These are phyloP conservation scores for Citrus reticulata DNA, from an alignment of 345 rosid species.

Conservation along the genomic window DNA sequence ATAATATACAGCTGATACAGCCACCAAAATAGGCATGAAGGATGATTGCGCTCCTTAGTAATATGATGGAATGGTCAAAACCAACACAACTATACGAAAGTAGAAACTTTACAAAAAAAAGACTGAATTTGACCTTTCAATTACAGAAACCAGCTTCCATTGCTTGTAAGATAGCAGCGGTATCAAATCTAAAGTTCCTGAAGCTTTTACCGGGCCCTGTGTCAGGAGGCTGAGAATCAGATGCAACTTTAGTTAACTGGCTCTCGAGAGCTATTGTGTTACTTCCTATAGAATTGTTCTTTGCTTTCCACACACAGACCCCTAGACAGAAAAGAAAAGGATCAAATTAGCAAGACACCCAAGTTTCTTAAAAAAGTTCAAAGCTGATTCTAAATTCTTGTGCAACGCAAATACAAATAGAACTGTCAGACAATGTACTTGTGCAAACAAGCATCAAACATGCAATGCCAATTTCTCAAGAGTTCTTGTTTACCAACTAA, in stretches of 20 bases:
- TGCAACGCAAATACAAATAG: background rate
- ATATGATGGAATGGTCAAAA: slow-evolving; percentile 11
- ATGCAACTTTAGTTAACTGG: slow-evolving; percentile 38
- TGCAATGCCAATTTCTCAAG: background rate
- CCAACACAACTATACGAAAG: too few species aligned
- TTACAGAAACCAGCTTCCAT: slow-evolving; percentile 55
- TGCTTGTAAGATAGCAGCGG: slow-evolving; percentile 53
- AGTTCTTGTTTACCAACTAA: too few species aligned
- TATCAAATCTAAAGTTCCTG: slow-evolving; percentile 65
- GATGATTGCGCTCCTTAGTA: background rate
- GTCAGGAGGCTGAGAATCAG: slow-evolving; percentile 45
- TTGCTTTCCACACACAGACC: slow-evolving; percentile 78
- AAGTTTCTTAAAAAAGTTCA: background rate
- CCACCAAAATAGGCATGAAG: slow-evolving; percentile 6
- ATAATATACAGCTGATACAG: slow-evolving; percentile 21
- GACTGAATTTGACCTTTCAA: slow-evolving; percentile 7
- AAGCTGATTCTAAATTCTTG: background rate
- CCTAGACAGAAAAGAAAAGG: slow-evolving; percentile 33
- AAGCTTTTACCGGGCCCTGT: slow-evolving; percentile 58
- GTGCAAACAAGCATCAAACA: background rate
- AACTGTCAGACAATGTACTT: background rate
- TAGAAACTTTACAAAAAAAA: slow-evolving; percentile 15
- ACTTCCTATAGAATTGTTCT: slow-evolving; percentile 50
- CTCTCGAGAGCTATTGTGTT: slow-evolving; percentile 40
- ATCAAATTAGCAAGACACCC: background rate